Evolutionary conservation across 2,329 filamentous ascomycete genomes (phyloP), one percentile per base, ranked within the genome.

Genomic region (Zymoseptoria passerinii): DNA sequence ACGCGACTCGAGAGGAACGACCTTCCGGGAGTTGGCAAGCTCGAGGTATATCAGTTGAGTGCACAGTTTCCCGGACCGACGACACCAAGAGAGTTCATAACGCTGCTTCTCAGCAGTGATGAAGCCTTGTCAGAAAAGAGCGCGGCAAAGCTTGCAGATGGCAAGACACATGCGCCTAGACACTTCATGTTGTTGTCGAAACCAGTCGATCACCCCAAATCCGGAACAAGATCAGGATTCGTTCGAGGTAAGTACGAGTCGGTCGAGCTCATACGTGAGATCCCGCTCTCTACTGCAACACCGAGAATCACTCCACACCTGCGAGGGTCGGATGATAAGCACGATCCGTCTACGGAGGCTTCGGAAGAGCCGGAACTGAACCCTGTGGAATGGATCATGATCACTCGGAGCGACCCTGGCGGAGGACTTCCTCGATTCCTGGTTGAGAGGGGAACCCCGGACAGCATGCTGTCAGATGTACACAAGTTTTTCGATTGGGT

Each of bases 41-140:
- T 88, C 55, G 82, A 89, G 75, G 89, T 96, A 4, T 95, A 89
- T 68, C 86, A 92, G 69, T 80, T 96, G 0, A 92, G 89, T 20
- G 91, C 91, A 2, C 88, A 94, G 70, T 96, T 96, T 66, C 91
- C 92, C 0, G 90, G 90, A 0, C 92, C 92, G 3, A 94, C 90
- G 0, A 85, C 91, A 1, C 88, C 92, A 0, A 80, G 92, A 72
- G 92, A 96, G 69, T 96, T 96, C 72, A 83, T 96, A 54, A 88
- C 89, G 4, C 75, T 95, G 60, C 80, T 94, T 50, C 75, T 95
- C 49, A 89, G 85, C 20, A 89, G 86, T 8, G 75, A 77, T 13
- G 70, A 72, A 50, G 80, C 81, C 49, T 76, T 81, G 49, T 76
- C 76, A 49, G 74, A 78, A 1, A 75, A 75, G 61, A 78, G 75